A percentile compares a stretch with the other conserved stretches of the same genome.
These are phyloP conservation scores for Quercus lobata DNA, from an alignment of 331 rosid species.

Conservation along the genomic window DNA sequence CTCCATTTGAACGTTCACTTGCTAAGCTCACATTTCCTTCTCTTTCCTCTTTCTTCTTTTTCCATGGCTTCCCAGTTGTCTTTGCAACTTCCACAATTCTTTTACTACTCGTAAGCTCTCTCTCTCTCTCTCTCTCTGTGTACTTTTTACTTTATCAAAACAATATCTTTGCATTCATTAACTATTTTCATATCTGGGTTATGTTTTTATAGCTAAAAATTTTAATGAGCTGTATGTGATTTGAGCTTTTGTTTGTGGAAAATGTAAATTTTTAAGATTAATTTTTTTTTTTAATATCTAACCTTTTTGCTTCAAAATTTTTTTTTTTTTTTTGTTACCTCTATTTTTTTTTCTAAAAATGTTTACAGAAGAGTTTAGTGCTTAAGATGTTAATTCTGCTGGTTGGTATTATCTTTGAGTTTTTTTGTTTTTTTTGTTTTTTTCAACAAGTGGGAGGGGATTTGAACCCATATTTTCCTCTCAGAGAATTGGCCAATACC, in stretches of 20 bases:
- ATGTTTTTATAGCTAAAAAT: neutral
- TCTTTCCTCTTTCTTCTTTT: slow-evolving; percentile 10
- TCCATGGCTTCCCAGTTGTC: slow-evolving; percentile 50
- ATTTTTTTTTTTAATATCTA: neutral
- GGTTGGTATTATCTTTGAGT: too few species aligned
- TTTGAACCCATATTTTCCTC: too few species aligned
- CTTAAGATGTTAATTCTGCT: too few species aligned
- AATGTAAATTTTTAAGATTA: neutral
- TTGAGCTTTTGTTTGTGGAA: neutral
- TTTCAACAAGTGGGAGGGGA: too few species aligned
- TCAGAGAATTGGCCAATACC: too few species aligned
- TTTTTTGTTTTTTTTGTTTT: too few species aligned
- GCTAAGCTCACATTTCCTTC: neutral
- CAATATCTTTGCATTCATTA: neutral
- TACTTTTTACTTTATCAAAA: neutral
- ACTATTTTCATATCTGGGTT: neutral
- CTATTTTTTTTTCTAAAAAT: too few species aligned
- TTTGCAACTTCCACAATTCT: slow-evolving; percentile 34
- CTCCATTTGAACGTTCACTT: slow-evolving; percentile 18
- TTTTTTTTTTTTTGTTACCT: too few species aligned
- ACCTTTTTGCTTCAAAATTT: too few species aligned
- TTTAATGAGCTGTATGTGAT: neutral
- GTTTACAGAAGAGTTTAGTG: too few species aligned
- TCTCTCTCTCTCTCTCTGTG: slow-evolving; percentile 6
- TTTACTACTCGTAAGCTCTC: slow-evolving; percentile 42